Base-by-base conservation (phyloP, 2,329 filamentous ascomycete genomes). In the Colletotrichum sublineola region DNA sequence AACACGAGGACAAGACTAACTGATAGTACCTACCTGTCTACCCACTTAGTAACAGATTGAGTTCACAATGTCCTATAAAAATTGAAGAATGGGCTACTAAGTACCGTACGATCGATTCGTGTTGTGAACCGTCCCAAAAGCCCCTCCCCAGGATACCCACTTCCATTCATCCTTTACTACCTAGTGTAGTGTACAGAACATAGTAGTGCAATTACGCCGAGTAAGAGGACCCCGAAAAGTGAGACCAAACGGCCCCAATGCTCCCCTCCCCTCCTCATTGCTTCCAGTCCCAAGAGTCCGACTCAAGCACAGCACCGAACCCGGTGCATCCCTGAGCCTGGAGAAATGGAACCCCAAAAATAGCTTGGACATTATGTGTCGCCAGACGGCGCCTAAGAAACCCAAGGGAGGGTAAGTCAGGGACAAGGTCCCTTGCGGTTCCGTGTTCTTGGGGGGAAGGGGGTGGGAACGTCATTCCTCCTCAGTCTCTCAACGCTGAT, bases 301-400 rank as follows among this genome's bases (percentile, higher is more conserved):
- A 46, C 55, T 50, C 64, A 20, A 60, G 63, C 24, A 24, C 24
- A 24, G 24, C 24, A 24, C 20, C 33, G n/a, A 29, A 44, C 38
- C 36, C 33, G 18, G 56, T 61, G 48, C 58, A 72, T 36, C 65
- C 52, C 36, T 33, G 46, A 55, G 55, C 29, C 50, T 40, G 46
- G 55, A 62, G 60, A 65, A 69, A 61, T 57, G 29, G 48, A 40
- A 64, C 60, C 67, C 69, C 66, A 61, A 69, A 69, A 65, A 72
- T 69, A 72, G 70, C 55, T 50, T 42, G 60, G 63, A 60, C 58
- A 57, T 42, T 48, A 48, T 24, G 46, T 69, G 44, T 33, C 64
- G 55, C 68, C 53, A 60, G 66, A 56, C 40, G 48, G 66, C 66
- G 66, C 53, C 66, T 61, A 69, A 60, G 48, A 42, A 53, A 42